These are phyloP conservation scores for Cicer judaicum DNA, from an alignment of 306 rosid genomes.

Conservation along the genomic window DNA sequence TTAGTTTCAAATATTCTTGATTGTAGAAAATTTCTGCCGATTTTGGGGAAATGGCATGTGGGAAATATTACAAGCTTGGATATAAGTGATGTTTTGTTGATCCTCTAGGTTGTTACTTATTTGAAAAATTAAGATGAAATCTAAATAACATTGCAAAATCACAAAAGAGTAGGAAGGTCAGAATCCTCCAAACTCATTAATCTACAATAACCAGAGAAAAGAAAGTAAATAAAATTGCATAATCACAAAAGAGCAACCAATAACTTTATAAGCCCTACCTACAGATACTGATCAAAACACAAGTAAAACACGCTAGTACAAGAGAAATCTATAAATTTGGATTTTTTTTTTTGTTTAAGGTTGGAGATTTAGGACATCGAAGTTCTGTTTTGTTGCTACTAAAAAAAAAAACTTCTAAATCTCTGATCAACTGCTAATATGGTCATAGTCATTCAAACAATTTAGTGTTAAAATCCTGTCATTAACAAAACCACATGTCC, in stretches of 20 bases:
- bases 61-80: neutral
- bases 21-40: neutral
- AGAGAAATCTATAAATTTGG: too few species aligned
- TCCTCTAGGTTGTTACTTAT: neutral
- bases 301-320: constrained; percentile 18
- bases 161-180: too few species aligned
- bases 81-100: constrained; percentile 7
- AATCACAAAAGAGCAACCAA: neutral
- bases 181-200: too few species aligned
- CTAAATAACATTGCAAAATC: too few species aligned
- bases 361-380: constrained; percentile 34
- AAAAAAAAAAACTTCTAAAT: too few species aligned
- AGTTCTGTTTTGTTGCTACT: neutral
- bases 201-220: too few species aligned
- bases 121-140: neutral
- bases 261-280: neutral
- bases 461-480: too few species aligned
- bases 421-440: too few species aligned
- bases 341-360: too few species aligned
- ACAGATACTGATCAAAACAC: constrained; percentile 20
- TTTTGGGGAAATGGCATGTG: constrained; percentile 9
- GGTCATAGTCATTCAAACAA: too few species aligned
- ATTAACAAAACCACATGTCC: too few species aligned
- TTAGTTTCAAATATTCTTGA: constrained; percentile 26
- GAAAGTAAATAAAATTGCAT: too few species aligned